Percentiles rank a stretch among this genome's conserved stretches.
phyloP scores from a whole-genome alignment of 2,329 filamentous ascomycete species.

The Colletotrichum incanum region DNA sequence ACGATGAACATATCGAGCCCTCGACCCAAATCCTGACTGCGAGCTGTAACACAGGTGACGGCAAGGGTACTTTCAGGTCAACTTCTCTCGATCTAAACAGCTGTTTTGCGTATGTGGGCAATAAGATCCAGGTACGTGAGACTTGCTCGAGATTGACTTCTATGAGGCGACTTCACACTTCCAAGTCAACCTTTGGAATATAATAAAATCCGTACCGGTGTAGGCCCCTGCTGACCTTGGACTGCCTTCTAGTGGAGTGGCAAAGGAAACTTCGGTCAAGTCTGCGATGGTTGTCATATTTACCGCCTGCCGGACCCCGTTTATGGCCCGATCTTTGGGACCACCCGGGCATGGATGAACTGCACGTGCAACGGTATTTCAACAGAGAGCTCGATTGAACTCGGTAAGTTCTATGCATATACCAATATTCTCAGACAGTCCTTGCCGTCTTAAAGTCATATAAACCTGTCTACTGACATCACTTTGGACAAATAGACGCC shows the following conservation, averaged over 20 bases:
- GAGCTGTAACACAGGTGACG: constrained; percentile 35
- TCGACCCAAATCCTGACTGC: constrained; percentile 32
- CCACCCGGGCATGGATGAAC: constrained; percentile 32
- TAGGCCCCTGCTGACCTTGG: neutral
- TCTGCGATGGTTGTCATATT: constrained; percentile 45
- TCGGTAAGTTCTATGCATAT: constrained; percentile 11
- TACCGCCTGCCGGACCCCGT: constrained; percentile 40
- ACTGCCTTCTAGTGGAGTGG: constrained; percentile 20
- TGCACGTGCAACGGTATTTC: constrained; percentile 31
- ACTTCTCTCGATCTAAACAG: constrained; percentile 34
- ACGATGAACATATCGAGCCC: constrained; percentile 31
- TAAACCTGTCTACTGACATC: neutral
- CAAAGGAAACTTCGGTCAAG: constrained; percentile 45
- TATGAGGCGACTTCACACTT: neutral
- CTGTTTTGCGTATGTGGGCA: constrained; percentile 27
- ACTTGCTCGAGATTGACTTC: neutral
- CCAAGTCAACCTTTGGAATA: no score
- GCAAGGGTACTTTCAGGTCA: constrained; percentile 25
- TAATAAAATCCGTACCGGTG: constrained; percentile 38
- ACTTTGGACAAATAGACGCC: neutral
- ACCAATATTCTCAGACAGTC: no score
- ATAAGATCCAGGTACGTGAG: constrained; percentile 27
- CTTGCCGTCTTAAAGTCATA: fast-evolving
- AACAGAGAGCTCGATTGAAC: constrained; percentile 20
- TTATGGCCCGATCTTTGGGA: constrained; percentile 29